Conservation (phyloP, 805 yeast species). For the Isabelozyma rhagii region DNA sequence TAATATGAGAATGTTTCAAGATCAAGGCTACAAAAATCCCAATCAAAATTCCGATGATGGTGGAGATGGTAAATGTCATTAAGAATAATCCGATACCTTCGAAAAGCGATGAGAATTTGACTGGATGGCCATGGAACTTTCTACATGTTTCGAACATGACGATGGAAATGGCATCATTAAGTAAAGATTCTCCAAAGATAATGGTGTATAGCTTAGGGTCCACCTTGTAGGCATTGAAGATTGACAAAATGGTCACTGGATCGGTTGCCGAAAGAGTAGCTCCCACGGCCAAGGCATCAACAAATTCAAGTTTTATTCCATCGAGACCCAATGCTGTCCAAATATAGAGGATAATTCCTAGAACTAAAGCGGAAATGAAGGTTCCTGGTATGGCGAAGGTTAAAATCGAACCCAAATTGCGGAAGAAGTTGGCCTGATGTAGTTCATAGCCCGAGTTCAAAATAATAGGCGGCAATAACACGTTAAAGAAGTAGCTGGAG, state of each 20-base stretch:
- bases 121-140: constrained; percentile 82
- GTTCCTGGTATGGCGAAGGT: constrained; percentile 98
- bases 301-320: constrained; percentile 82
- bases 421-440: constrained; percentile 92
- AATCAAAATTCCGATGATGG: constrained; percentile 82
- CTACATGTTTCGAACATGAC: constrained; percentile 99
- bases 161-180: constrained; percentile 96
- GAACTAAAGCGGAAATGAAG: constrained; percentile 82
- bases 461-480: constrained; percentile 92
- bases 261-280: constrained; percentile 98
- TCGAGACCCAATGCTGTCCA: constrained; percentile 94
- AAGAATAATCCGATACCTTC: constrained; percentile 92
- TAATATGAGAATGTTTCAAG: constrained; percentile 85
- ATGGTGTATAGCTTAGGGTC: constrained; percentile 97
- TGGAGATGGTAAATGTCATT: constrained; percentile 88
- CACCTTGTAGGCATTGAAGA: constrained; percentile 95
- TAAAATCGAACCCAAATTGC: constrained; percentile 85
- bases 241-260: constrained; percentile 94
- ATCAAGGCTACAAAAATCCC: constrained; percentile 89
- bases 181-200: constrained; percentile 91
- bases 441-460: constrained; percentile 94
- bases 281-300: constrained; percentile 96
- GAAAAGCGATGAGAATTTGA: constrained; percentile 72
- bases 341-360: constrained; percentile 81
- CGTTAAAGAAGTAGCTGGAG: constrained; percentile 89